Percentiles rank a stretch among this genome's conserved stretches.
Evolutionary conservation across 805 yeast species (phyloP).

Genomic region (Debaryomyces maramus): DNA sequence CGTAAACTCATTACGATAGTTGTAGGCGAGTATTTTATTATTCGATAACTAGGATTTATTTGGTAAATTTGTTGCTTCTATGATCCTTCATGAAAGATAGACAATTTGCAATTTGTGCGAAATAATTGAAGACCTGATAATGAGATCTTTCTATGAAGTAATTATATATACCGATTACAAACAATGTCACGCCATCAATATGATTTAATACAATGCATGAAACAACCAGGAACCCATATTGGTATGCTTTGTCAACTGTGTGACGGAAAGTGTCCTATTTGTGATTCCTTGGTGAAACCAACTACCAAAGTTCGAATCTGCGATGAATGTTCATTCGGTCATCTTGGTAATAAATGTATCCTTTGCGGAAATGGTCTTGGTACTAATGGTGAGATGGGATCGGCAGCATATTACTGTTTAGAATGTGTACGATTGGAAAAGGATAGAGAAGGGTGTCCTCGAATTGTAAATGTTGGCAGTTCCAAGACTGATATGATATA

Average conservation of each 20-base stretch:
- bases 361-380: constrained; percentile 70
- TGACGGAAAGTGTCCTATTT: constrained; percentile 88
- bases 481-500: constrained; percentile 64
- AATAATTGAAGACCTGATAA: neutral
- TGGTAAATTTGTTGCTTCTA: neutral
- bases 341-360: constrained; percentile 64
- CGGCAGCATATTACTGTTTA: constrained; percentile 71
- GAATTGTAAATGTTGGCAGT: constrained; percentile 78
- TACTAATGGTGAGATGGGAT: constrained; percentile 42
- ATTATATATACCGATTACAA: neutral
- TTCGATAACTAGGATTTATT: too few species aligned
- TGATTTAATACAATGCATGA: constrained; percentile 80
- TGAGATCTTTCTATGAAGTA: neutral
- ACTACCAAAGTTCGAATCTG: constrained; percentile 68
- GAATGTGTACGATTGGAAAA: constrained; percentile 81
- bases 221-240: constrained; percentile 71
- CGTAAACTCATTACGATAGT: neutral
- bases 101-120: constrained; percentile 7
- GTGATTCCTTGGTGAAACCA: constrained; percentile 83
- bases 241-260: constrained; percentile 82
- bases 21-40: too few species aligned
- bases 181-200: constrained; percentile 86
- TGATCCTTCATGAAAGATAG: neutral
- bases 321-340: constrained; percentile 82
- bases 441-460: constrained; percentile 92